A percentile compares a stretch with the other conserved stretches of the same genome.
phyloP scores from a whole-genome alignment of 306 rosid species.

The Lathyrus tuberosus region DNA sequence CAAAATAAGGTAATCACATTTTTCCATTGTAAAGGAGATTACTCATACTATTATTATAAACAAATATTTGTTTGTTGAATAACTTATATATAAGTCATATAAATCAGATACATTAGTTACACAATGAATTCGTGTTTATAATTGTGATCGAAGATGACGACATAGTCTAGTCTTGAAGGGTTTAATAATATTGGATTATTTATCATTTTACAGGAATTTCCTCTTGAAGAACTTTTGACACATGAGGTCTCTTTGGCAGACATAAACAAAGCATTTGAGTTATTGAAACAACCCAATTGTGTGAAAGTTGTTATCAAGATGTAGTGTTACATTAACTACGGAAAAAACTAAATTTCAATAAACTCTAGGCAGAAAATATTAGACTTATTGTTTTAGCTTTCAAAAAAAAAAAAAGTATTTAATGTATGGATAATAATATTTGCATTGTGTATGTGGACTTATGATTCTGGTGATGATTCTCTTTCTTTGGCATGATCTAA shows the following conservation, averaged over 20 bases:
- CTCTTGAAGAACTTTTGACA: constrained; percentile 52
- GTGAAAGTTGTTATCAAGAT: constrained; percentile 57
- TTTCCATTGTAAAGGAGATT: too few species aligned
- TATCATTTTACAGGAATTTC: constrained; percentile 47
- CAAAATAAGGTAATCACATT: constrained; percentile 40
- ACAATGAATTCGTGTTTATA: too few species aligned
- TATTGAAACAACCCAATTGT: constrained; percentile 48
- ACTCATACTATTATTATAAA: too few species aligned
- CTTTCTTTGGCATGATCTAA: too few species aligned
- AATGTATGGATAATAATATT: neutral
- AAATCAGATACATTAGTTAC: too few species aligned
- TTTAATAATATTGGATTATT: neutral
- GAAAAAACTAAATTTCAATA: neutral
- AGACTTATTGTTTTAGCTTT: neutral
- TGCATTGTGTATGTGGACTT: neutral
- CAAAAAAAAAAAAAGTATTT: neutral
- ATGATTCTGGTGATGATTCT: too few species aligned
- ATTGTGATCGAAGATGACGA: too few species aligned
- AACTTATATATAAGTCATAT: too few species aligned
- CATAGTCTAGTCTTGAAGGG: too few species aligned
- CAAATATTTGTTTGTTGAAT: too few species aligned
- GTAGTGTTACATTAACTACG: neutral
- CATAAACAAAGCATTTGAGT: constrained; percentile 45
- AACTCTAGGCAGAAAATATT: neutral
- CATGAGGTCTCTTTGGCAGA: constrained; percentile 47